These are phyloP conservation scores for Taxillus chinensis DNA, from an alignment of 164 flowering plant genomes.

Conservation along the genomic window DNA sequence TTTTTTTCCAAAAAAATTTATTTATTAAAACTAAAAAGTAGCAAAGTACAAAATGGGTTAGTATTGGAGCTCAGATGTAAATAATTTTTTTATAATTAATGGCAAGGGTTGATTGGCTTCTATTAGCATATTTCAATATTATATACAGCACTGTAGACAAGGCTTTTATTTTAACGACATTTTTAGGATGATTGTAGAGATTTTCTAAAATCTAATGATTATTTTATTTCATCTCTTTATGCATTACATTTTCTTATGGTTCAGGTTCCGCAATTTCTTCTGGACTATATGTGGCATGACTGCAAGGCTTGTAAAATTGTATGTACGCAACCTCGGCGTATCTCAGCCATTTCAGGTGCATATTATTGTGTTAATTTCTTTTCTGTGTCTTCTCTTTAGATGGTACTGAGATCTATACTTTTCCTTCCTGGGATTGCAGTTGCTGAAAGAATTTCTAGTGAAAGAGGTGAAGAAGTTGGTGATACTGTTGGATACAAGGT, in stretches of 20 bases:
- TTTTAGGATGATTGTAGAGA: too few relatives aligned
- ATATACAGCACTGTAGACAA: too few relatives aligned
- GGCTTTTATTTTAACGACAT: too few relatives aligned
- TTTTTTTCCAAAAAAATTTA: background rate
- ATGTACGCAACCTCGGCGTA: constrained; percentile 94
- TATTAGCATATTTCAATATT: too few relatives aligned
- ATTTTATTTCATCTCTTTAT: too few relatives aligned
- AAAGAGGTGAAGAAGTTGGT: constrained; percentile 88
- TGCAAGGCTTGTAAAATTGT: constrained; percentile 75
- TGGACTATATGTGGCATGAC: constrained; percentile 80
- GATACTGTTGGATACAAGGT: constrained; percentile 93
- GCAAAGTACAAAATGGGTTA: too few relatives aligned
- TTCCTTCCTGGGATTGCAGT: constrained; percentile 29
- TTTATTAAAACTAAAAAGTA: too few relatives aligned
- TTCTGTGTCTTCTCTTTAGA: background rate
- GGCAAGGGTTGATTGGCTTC: too few relatives aligned
- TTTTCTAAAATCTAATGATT: too few relatives aligned
- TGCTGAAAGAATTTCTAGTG: constrained; percentile 82
- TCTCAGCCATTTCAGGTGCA: constrained; percentile 88
- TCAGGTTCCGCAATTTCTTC: constrained; percentile 90
- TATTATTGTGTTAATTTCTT: background rate
- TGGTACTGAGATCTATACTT: background rate
- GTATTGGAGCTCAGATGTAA: too few relatives aligned
- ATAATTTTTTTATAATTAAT: too few relatives aligned
- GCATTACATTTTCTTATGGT: constrained; percentile 5